Base-by-base conservation (phyloP, 768 basidiomycete species). In the Hemileccinum impolitum region DNA sequence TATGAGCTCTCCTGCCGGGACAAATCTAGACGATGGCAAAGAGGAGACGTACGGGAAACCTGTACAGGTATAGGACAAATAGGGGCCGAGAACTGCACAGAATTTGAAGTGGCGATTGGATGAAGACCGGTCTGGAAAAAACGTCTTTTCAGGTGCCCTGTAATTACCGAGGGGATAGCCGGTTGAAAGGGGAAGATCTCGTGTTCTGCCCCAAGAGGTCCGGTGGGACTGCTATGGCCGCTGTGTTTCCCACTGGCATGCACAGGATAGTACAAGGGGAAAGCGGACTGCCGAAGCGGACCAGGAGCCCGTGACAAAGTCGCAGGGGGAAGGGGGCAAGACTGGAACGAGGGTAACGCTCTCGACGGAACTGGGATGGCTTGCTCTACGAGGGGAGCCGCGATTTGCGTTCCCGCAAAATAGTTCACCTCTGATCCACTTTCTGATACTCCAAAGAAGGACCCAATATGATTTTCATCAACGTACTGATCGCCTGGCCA, bases 41-140 rank as follows among this genome's bases (percentile, higher is more conserved):
- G 30, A 35, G 28, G 11, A 30, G 26, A 52, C 63, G 38, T 43
- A 62, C 63, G 7, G 17, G 46, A 11, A 30, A 30, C 45, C 9
- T 39, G 13, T 34, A 52, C 60, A 51, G 52, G 52, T 42, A 23
- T 23, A 6, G 23, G 23, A 23, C 39, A 21, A 2, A 12, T 18
- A 6, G 8, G 14, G 3, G 21, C 2, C n/a, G 14, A 18, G 19
- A 18, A 19, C 2, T 44, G 47, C 30, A 51, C 53, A 38, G 44
- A 47, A 43, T 30, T 23, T 17, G 28, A 30, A 9, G 28, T 30
- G 28, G 28, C 8, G 28, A 30, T 30, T 30, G 37, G 43, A n/a
- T 39, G 41, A 38, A 32, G 7, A n/a, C 49, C 35, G 48, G 43
- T 36, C 17, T 30, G 47, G 23, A 35, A 12, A 4, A 34, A 11